These are phyloP conservation scores for Vitis hybrid DNA, from an alignment of 177 flowering plant species.

Conservation along the genomic window DNA sequence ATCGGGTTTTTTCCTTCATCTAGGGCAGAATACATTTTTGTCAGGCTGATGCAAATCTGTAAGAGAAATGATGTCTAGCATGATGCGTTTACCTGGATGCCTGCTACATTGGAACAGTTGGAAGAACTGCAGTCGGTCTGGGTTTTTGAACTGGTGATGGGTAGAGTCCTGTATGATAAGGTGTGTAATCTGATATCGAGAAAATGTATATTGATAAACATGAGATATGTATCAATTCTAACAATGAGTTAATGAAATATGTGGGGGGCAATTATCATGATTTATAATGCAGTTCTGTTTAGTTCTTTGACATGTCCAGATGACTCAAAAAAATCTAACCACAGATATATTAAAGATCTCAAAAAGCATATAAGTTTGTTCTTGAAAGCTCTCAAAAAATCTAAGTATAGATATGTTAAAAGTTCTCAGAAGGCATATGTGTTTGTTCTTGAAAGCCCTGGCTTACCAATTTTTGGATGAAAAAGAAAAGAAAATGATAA, in stretches of 20 bases:
- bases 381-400: no score
- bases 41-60: constrained; percentile 8
- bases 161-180: neutral
- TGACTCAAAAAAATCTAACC: no score
- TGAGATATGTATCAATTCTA: constrained; percentile 2
- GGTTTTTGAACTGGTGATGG: constrained; percentile 12
- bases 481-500: no score
- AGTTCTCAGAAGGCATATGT: no score
- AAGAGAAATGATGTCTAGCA: constrained; percentile 3
- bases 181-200: neutral
- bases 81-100: neutral
- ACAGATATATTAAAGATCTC: no score
- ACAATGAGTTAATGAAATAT: neutral
- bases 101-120: neutral
- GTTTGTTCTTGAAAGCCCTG: no score
- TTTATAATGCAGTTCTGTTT: neutral
- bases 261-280: neutral
- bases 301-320: no score
- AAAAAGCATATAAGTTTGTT: no score
- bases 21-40: constrained; percentile 5
- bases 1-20: neutral
- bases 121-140: neutral
- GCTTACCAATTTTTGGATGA: no score
- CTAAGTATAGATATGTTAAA: no score
- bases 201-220: constrained; percentile 16